A percentile compares a stretch with the other conserved stretches of the same genome.
Conservation (phyloP, 1,284 basidiomycete species). For the Fomes fomentarius region DNA sequence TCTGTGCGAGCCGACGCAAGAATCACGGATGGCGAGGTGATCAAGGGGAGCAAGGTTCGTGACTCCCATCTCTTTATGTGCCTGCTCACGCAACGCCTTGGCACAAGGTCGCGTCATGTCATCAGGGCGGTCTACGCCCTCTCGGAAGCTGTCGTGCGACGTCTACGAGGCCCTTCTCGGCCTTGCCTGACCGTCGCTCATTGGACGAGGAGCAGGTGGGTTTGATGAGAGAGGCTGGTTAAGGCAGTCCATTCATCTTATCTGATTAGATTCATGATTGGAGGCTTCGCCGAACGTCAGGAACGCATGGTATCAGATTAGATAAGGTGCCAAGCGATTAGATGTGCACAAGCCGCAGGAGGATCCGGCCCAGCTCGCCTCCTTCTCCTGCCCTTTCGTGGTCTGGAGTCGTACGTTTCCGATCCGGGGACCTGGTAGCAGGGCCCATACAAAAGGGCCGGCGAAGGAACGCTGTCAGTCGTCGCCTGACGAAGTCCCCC, state of each 20-base stretch:
- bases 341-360: not conserved
- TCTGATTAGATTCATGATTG: not conserved
- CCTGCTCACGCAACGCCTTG: not conserved
- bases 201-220: not conserved
- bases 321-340: not conserved
- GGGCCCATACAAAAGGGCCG: constrained; percentile 1
- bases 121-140: not conserved
- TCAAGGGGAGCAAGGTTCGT: not conserved
- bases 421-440: not conserved
- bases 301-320: constrained; percentile 1
- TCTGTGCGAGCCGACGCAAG: not conserved
- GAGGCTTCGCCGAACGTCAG: no score
- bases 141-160: not conserved
- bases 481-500: not conserved
- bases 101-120: not conserved
- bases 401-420: not conserved
- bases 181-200: not conserved
- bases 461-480: not conserved
- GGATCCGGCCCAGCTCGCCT: not conserved
- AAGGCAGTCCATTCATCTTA: not conserved
- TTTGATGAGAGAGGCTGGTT: not conserved
- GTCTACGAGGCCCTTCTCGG: not conserved
- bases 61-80: not conserved
- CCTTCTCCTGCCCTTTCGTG: not conserved
- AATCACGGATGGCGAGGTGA: not conserved